phyloP scores from a whole-genome alignment of 345 rosid genomes.

The Salix suchowensis region DNA sequence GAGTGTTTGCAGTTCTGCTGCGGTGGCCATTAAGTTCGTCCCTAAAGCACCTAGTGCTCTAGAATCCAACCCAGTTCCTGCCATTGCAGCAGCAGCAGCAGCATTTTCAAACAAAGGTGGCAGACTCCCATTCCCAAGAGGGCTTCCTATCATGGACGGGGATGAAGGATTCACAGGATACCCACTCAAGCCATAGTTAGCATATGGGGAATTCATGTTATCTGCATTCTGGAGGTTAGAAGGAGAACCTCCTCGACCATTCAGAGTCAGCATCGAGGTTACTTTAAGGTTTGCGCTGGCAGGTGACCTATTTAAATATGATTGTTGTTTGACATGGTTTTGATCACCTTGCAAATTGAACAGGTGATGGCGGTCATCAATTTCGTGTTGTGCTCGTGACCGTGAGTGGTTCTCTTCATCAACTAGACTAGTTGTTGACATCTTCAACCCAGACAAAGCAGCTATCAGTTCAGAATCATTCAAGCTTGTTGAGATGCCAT shows the following conservation, averaged over 20 bases:
- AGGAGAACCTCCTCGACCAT: slow-evolving; percentile 39
- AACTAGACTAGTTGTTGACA: slow-evolving; percentile 33
- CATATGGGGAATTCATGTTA: slow-evolving; percentile 32
- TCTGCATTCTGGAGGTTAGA: slow-evolving; percentile 30
- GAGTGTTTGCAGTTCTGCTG: slow-evolving; percentile 42
- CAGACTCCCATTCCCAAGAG: slow-evolving; percentile 38
- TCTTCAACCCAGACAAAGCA: slow-evolving; percentile 56
- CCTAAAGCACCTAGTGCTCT: slow-evolving; percentile 35
- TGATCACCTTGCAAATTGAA: slow-evolving; percentile 36
- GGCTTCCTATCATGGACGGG: slow-evolving; percentile 43
- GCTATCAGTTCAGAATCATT: slow-evolving; percentile 43
- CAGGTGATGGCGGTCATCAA: slow-evolving; percentile 33
- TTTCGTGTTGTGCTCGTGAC: slow-evolving; percentile 25
- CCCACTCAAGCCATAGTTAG: slow-evolving; percentile 44
- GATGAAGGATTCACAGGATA: slow-evolving; percentile 39
- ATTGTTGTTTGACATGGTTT: slow-evolving; percentile 21
- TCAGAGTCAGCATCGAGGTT: slow-evolving; percentile 30
- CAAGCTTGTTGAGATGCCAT: slow-evolving; percentile 33
- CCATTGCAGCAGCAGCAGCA: slow-evolving; percentile 52
- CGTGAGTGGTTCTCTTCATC: slow-evolving; percentile 36
- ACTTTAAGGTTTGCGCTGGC: slow-evolving; percentile 35
- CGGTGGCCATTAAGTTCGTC: slow-evolving; percentile 41
- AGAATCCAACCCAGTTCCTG: slow-evolving; percentile 44
- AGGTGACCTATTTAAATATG: slow-evolving; percentile 22
- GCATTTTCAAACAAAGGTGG: slow-evolving; percentile 52